phyloP scores from a whole-genome alignment of 139 green algal genomes.

The Chlorella ohadii region DNA sequence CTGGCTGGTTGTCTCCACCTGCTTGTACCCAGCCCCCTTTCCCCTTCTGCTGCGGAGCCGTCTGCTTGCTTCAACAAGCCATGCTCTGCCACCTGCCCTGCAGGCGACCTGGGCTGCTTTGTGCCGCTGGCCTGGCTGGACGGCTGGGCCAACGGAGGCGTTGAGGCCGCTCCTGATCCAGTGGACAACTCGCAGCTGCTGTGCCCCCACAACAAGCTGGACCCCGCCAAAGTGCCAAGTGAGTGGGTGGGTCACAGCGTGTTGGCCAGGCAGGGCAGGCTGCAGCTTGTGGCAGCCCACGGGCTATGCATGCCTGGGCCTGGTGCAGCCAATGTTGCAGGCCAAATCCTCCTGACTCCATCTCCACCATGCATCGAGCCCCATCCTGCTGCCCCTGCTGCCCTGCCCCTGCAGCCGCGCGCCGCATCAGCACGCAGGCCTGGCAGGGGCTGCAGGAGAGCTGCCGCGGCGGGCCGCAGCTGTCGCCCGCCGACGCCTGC shows the following conservation, averaged over 20 bases:
- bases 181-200: conserved; percentile 64
- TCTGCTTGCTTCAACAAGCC: background rate
- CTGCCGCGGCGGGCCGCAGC: conserved; percentile 43
- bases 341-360: no score
- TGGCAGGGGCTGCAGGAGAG: conserved; percentile 35
- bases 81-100: background rate
- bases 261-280: no score
- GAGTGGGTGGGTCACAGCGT: background rate
- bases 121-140: conserved; percentile 51
- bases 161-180: conserved; percentile 29
- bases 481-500: conserved; percentile 46
- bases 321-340: no score
- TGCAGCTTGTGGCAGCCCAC: background rate
- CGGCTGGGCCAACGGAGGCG: conserved; percentile 48
- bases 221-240: conserved; percentile 49
- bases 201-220: conserved; percentile 65
- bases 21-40: no score
- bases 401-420: conserved; percentile 32
- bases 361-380: no score
- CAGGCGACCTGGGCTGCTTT: conserved; percentile 44
- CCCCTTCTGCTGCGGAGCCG: no score
- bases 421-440: conserved; percentile 38
- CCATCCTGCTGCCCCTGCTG: no score
- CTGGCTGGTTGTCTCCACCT: no score
- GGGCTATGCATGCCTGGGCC: background rate